Base-by-base conservation (phyloP, 257 asterid species). In the Salvia rosmarinus region DNA sequence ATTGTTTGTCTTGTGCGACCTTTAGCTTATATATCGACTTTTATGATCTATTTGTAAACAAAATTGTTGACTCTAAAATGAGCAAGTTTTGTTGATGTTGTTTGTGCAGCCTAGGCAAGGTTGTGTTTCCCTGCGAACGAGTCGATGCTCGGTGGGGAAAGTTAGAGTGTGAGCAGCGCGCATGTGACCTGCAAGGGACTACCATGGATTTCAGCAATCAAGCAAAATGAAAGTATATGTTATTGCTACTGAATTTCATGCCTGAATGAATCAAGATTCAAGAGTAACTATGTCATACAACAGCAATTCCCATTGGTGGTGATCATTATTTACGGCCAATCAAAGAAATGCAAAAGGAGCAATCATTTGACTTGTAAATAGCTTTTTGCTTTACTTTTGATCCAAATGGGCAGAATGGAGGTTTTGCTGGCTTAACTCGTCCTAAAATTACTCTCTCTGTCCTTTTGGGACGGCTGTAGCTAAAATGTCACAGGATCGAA, bases 91-190 rank as follows among this genome's bases (percentile, higher is more conserved):
- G 1, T 23, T 44, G 20, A 25, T n/a, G 28, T 60, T 72, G 62
- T 84, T 47, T 66, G 16, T 42, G 72, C 89, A 92, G 98, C 82
- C 79, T 92, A 55, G 91, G 88, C 32, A 92, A 92, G 87, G 75
- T 73, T 25, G 70, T 64, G 25, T 92, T 92, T 75, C 95, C 95
- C 5, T 90, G 98, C 49, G 95, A 85, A 65, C 80, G 98, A 62
- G 93, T 92, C 46, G 96, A 92, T 85, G 97, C 97, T 21, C 88
- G 98, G 32, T 90, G 98, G 98, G 98, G 98, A 35, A 92, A 88
- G 90, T 84, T 92, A 59, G 98, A 92, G 52, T 92, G 98, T 9
- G 95, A 92, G 90, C 82, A 87, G 52, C 96, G 95, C 4, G 86
- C 80, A 6, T 90, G 98, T 71, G 96, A 93, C 83, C 81, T 93